phyloP scores from a whole-genome alignment of 2,329 filamentous ascomycete species.

The Fusarium algeriense region DNA sequence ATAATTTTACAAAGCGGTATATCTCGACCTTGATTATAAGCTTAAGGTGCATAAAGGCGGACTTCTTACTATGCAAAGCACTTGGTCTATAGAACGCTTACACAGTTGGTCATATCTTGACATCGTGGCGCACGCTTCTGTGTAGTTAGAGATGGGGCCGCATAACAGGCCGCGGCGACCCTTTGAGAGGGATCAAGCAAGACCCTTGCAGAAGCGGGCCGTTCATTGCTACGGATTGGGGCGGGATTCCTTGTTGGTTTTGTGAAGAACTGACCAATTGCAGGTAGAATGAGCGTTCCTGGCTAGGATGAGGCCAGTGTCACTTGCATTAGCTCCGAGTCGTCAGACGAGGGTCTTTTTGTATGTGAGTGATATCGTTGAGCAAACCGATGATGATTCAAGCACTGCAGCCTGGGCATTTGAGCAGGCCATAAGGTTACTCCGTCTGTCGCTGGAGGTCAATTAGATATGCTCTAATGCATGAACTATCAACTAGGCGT shows the following conservation, averaged over 20 bases:
- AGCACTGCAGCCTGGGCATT: not conserved
- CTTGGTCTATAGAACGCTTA: slow-evolving; percentile 11
- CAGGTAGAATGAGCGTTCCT: slow-evolving; percentile 29
- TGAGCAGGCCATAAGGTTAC: not conserved
- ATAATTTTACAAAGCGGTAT: not conserved
- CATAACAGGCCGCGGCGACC: slow-evolving; percentile 41
- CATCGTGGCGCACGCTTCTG: slow-evolving; percentile 23
- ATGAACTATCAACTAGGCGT: slow-evolving; percentile 22
- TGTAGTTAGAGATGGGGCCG: slow-evolving; percentile 36
- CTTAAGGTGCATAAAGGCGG: not conserved
- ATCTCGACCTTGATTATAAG: not conserved
- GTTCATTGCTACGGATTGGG: slow-evolving; percentile 40
- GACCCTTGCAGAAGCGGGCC: slow-evolving; percentile 47
- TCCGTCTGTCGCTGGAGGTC: not conserved
- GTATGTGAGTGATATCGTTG: slow-evolving; percentile 17
- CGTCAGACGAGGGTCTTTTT: slow-evolving; percentile 34
- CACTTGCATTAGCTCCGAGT: slow-evolving; percentile 47
- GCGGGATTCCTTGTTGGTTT: slow-evolving; percentile 33
- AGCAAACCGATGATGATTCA: not conserved
- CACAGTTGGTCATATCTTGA: slow-evolving; percentile 19
- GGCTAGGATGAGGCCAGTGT: slow-evolving; percentile 45
- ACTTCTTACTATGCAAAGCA: not conserved
- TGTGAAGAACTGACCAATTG: slow-evolving; percentile 41
- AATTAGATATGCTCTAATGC: slow-evolving; percentile 2
- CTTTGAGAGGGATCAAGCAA: slow-evolving; percentile 29